These are phyloP conservation scores for Xerocomus minutiporus DNA, from an alignment of 1,284 basidiomycete genomes.

Conservation along the genomic window DNA sequence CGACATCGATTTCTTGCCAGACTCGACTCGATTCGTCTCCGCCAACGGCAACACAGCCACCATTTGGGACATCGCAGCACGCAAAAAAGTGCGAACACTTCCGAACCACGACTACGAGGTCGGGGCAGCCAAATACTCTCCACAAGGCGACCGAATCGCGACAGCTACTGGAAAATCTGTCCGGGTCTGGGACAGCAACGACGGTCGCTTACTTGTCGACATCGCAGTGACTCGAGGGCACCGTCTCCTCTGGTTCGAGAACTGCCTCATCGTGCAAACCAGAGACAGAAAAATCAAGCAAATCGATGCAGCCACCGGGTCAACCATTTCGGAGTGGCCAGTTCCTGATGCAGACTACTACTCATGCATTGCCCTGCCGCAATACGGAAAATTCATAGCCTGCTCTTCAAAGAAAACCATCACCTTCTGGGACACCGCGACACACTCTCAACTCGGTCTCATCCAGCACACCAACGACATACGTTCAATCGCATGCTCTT, in stretches of 20 bases:
- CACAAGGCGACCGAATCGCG: slow-evolving; percentile 8
- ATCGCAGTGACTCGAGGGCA: not conserved
- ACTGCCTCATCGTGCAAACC: slow-evolving; percentile 1
- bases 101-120: not conserved
- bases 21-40: too few species aligned
- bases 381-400: not conserved
- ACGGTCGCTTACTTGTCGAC: not conserved
- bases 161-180: slow-evolving; percentile 8
- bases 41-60: not conserved
- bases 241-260: slow-evolving; percentile 7
- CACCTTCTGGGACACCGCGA: not conserved
- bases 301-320: not conserved
- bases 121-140: slow-evolving; percentile 8
- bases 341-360: not conserved
- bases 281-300: slow-evolving; percentile 1
- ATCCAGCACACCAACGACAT: too few species aligned
- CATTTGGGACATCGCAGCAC: slow-evolving; percentile 8
- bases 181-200: not conserved
- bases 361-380: too few species aligned
- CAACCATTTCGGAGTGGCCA: not conserved
- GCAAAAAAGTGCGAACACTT: not conserved
- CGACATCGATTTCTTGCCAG: too few species aligned
- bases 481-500: too few species aligned
- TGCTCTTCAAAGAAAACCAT: slow-evolving; percentile 1
- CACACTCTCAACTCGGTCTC: too few species aligned